Percentiles rank a stretch among this genome's conserved stretches.
Evolutionary conservation across 352 stramenopile species (phyloP).

Genomic region (Phytophthora quininea): DNA sequence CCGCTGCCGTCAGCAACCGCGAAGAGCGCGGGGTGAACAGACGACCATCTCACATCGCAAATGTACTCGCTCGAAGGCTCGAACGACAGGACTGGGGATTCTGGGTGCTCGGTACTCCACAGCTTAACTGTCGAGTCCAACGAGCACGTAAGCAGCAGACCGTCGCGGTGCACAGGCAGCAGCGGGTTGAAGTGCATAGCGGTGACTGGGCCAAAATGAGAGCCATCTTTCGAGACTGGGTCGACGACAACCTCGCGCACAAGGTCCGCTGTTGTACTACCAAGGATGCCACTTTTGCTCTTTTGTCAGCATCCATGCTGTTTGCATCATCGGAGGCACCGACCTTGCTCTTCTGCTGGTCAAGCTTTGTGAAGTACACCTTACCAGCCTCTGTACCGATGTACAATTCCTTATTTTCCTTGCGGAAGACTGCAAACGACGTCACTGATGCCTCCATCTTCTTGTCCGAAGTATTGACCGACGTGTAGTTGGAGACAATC

Average conservation of each 20-base stretch:
- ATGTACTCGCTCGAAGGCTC: constrained; percentile 90
- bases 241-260: constrained; percentile 77
- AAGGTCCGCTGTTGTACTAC: constrained; percentile 28
- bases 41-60: constrained; percentile 88
- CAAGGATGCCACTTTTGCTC: constrained; percentile 32
- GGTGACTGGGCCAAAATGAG: constrained; percentile 85
- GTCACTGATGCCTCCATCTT: constrained; percentile 89
- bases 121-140: constrained; percentile 89
- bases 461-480: constrained; percentile 72
- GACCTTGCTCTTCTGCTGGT: constrained; percentile 75
- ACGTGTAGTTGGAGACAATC: constrained; percentile 78
- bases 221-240: constrained; percentile 61
- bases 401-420: constrained; percentile 85
- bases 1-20: constrained; percentile 82
- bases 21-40: constrained; percentile 80
- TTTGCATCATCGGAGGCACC: constrained; percentile 28
- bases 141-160: constrained; percentile 80
- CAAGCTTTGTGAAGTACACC: constrained; percentile 76
- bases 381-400: constrained; percentile 87
- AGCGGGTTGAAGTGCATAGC: constrained; percentile 87
- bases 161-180: constrained; percentile 72
- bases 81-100: constrained; percentile 78
- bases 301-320: constrained; percentile 48
- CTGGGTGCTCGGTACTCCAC: constrained; percentile 82
- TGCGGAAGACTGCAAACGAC: constrained; percentile 80